A percentile compares a stretch with the other conserved stretches of the same genome.
phyloP scores from a whole-genome alignment of 768 basidiomycete genomes.

The Rhodotorula graminis region DNA sequence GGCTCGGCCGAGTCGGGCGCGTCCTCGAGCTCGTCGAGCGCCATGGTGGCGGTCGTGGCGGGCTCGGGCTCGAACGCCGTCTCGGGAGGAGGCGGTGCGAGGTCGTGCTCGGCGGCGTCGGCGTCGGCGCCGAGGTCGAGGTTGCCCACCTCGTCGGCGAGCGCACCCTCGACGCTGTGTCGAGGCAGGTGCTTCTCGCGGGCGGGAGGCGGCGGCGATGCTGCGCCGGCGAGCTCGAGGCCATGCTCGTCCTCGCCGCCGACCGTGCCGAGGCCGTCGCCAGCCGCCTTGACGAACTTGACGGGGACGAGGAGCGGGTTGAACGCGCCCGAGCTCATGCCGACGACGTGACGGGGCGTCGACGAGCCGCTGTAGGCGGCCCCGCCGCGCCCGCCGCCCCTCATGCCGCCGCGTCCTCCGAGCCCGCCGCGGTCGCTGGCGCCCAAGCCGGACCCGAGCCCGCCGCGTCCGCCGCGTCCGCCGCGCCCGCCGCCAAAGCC shows the following conservation, averaged over 20 bases:
- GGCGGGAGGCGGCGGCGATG: not conserved
- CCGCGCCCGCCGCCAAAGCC: not conserved
- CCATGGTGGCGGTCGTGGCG: constrained; percentile 12
- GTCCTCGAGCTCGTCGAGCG: constrained; percentile 22
- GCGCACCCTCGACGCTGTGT: not conserved
- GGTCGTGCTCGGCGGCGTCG: not conserved
- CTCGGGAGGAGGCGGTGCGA: not conserved
- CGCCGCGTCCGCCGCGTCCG: not conserved
- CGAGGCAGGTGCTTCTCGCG: not conserved
- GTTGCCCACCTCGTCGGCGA: constrained; percentile 15
- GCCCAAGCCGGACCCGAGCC: not conserved
- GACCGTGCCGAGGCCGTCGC: constrained; percentile 9
- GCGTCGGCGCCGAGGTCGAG: not conserved
- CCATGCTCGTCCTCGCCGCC: constrained; percentile 32
- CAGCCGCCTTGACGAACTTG: constrained; percentile 24
- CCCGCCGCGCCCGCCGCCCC: constrained; percentile 7
- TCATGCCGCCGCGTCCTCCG: constrained; percentile 1
- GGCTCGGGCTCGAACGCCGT: constrained; percentile 13
- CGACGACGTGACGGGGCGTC: not conserved
- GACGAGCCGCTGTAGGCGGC: not conserved
- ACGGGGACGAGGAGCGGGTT: constrained; percentile 36
- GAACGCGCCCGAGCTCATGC: not conserved
- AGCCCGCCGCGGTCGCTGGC: not conserved
- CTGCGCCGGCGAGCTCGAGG: constrained; percentile 17
- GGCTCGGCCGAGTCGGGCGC: not conserved